A percentile compares a stretch with the other conserved stretches of the same genome.
phyloP scores from a whole-genome alignment of 1,284 basidiomycete species.

The Irpex sp. region DNA sequence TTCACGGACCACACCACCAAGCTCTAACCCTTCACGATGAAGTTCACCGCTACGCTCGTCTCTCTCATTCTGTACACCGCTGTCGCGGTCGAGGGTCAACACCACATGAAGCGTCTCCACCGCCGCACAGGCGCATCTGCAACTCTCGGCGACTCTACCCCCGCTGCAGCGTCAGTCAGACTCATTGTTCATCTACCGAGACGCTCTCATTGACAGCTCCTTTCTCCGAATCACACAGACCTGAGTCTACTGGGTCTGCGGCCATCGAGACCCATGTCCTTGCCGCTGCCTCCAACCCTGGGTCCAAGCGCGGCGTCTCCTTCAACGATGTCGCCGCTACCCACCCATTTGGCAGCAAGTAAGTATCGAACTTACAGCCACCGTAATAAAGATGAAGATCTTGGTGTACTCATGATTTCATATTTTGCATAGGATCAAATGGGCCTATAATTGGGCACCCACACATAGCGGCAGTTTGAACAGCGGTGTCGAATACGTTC shows the following conservation, averaged over 20 bases:
- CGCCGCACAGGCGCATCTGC: conserved; percentile 21
- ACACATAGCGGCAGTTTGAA: conserved; percentile 19
- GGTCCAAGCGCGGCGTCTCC: conserved; percentile 26
- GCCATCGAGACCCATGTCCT: background rate
- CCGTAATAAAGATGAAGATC: background rate
- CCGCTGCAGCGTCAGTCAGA: conserved; percentile 11
- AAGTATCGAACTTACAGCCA: conserved; percentile 6
- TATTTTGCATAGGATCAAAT: conserved; percentile 15
- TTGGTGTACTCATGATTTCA: background rate
- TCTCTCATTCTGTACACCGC: conserved; percentile 24
- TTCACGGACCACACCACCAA: background rate
- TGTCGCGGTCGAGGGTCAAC: conserved; percentile 20
- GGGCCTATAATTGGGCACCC: conserved; percentile 29
- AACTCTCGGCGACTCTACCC: conserved; percentile 5
- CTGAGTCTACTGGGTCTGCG: background rate
- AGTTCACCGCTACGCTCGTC: conserved; percentile 23
- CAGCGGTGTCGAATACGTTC: conserved; percentile 20
- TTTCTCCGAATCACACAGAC: background rate
- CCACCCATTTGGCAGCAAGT: conserved; percentile 22
- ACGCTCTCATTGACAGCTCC: background rate
- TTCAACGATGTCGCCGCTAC: conserved; percentile 26
- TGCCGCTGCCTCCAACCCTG: background rate
- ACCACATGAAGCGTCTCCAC: conserved; percentile 17
- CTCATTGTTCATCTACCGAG: background rate
- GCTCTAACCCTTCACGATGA: conserved; percentile 19